Evolutionary conservation across 306 rosid genomes (phyloP), one percentile per base, ranked within the genome.

Genomic region (Echinosophora koreensis): DNA sequence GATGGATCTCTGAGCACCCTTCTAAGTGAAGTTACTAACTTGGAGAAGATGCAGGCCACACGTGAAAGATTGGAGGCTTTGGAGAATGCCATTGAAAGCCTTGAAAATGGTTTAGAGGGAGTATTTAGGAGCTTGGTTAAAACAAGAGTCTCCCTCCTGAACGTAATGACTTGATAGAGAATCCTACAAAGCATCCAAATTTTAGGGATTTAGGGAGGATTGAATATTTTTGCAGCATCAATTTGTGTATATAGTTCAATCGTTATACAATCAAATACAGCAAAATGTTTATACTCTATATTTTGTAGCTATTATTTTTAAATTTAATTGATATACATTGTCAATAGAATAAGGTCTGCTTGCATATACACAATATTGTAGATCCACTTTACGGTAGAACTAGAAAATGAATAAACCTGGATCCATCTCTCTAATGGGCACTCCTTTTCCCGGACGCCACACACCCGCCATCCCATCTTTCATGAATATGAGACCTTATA

Each of bases 71-170:
- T 88, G 83, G 78, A 85, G 81, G 84, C 65, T 66, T 85, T 89
- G 85, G 91, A 86, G 73, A 69, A 66, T 12, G 73, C 76, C 35
- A 77, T 82, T 72, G 88, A 88, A 78, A 79, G 79, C 54, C 39
- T 92, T 46, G 93, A 92, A 77, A 88, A 67, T 68, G 82, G 85
- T 3, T 61, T 92, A 79, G 91, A 81, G 35, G 67, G 58, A 6
- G 7, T 89, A 61, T 88, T 82, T 72, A 86, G 90, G 89, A 75
- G 75, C 52, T 71, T 92, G 88, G 79, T 92, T 8, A 89, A 75
- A 54, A 72, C 84, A 5, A 92, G 93, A 76, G 77, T 88, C 64
- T 82, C 75, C 5, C 89, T 92, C 38, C 71, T 89, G 85, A 92
- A 92, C 84, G 82, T 88, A 50, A 69, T 84, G 63, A 84, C 94